Base-by-base conservation (phyloP, 2,329 filamentous ascomycete genomes). In the Aspergillus floridensis region DNA sequence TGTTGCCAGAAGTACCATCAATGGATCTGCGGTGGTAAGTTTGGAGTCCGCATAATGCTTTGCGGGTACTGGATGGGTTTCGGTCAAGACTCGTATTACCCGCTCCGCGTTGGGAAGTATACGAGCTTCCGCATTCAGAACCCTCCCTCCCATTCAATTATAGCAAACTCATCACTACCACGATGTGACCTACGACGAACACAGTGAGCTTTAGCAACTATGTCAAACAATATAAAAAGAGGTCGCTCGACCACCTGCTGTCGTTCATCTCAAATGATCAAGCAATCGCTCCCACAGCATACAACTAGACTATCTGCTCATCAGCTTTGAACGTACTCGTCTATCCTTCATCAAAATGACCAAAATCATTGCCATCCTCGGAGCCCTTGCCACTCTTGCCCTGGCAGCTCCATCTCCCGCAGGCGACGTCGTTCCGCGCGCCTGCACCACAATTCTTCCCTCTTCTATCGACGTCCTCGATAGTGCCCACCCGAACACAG, bases 401-500 rank as follows among this genome's bases (percentile, higher is more conserved):
- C 48, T 16, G 19, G 50, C 60, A 7, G n/a, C 56, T 2, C 63
- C 61, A 49, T 61, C 59, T 10, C 56, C 56, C 7, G 56, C 49
- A 31, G 41, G 10, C 6, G 53, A 57, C n/a, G 48, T 66, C 47
- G n/a, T 49, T 11, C 57, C 56, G 6, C 60, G 65, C 10, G 51
- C 65, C 44, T 67, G 65, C 49, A 49, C 53, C 12, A 65, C 60
- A 10, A 52, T 58, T 1, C 57, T 58, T 8, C 65, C 65, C 4
- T 49, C 53, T 5, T 21, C 24, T n/a, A 67, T 67, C 29, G 57
- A 65, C 19, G 38, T 58, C 16, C 60, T 68, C 3, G 31, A 49
- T n/a, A 50, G 41, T 10, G 24, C 58, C 4, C 59, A 52, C 24
- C 60, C 66, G 0, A 49, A 62, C 48, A 61, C 50, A 1, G 32